Base-by-base conservation (phyloP, 768 basidiomycete species). In the Crucibulum laeve region DNA sequence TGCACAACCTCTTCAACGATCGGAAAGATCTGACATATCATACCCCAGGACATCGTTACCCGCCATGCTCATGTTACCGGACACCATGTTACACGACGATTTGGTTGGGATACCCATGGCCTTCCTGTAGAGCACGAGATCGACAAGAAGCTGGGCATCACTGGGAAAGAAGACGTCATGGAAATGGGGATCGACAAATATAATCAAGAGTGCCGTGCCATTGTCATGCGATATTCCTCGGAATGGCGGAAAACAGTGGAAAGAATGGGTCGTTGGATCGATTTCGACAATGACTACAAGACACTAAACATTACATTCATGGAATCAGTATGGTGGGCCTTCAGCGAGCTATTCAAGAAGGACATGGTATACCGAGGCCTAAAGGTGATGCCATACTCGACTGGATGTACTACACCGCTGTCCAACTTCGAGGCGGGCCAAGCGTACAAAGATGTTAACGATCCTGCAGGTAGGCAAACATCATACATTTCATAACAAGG, bases 261-360 rank as follows among this genome's bases (percentile, higher is more conserved):
- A 64, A 82, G 96, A 50, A 94, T 98, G 87, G 96, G 95, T 25
- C 83, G 96, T 50, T 99, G 96, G 96, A 98, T 99, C 68, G 96
- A 99, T 66, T 99, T 99, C 55, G 96, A 99, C 65, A 90, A 97
- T 54, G 96, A 97, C 56, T 99, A 99, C 74, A 98, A 97, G 73
- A 99, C 96, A 13, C 77, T 98, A 49, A 92, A 98, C 56, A 64
- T 82, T 5, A 70, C 82, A 6, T 99, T 90, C 64, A 98, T 99
- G 96, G 96, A 99, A 72, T 85, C 83, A 37, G 91, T 96, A 8
- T 99, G 96, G 96, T 99, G 96, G 96, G 96, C 91, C 6, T 99
- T 99, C 64, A 73, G 80, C 42, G 83, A 93, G 60, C 77, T 99
- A n/a, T 95, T 84, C 76, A 80, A 92, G 58, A 95, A 92, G 62